Conservation (phyloP, 345 rosid genomes). For the Salix brachista region DNA sequence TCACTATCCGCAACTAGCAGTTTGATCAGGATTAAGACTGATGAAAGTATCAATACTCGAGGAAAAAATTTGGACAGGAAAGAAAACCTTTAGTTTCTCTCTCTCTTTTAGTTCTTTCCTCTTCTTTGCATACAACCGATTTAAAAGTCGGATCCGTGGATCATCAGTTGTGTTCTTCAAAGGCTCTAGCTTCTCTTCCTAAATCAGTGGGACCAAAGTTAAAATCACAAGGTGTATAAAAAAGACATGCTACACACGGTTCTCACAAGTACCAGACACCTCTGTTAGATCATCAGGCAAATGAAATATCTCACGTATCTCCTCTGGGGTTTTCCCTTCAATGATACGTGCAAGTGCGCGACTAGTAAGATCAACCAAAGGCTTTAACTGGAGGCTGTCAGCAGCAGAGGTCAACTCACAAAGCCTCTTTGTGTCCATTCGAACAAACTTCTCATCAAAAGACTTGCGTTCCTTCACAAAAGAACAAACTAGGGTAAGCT, state of each 20-base stretch:
- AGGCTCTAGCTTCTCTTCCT: constrained; percentile 98
- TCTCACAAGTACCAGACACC: constrained; percentile 40
- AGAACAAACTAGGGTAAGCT: background rate
- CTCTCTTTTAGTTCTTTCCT: constrained; percentile 83
- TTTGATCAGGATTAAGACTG: background rate
- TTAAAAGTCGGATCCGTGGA: constrained; percentile 80
- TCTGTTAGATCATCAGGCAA: constrained; percentile 96
- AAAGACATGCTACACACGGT: background rate
- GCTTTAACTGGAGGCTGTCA: constrained; percentile 83
- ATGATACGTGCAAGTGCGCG: constrained; percentile 81
- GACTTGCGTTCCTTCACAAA: constrained; percentile 65
- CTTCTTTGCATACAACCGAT: constrained; percentile 75
- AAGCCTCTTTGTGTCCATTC: constrained; percentile 83
- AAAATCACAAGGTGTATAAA: background rate
- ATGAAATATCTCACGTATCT: constrained; percentile 93
- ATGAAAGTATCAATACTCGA: background rate
- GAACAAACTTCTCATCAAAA: constrained; percentile 76
- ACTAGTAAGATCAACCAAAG: constrained; percentile 88
- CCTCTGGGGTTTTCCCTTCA: constrained; percentile 84
- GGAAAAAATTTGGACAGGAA: background rate
- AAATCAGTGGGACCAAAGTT: constrained; percentile 5
- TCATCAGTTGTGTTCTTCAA: constrained; percentile 76
- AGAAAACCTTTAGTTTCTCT: constrained; percentile 64
- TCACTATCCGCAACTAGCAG: background rate
- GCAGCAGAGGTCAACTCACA: constrained; percentile 96